phyloP scores from a whole-genome alignment of 768 basidiomycete genomes.

The Pisolithus marmoratus region DNA sequence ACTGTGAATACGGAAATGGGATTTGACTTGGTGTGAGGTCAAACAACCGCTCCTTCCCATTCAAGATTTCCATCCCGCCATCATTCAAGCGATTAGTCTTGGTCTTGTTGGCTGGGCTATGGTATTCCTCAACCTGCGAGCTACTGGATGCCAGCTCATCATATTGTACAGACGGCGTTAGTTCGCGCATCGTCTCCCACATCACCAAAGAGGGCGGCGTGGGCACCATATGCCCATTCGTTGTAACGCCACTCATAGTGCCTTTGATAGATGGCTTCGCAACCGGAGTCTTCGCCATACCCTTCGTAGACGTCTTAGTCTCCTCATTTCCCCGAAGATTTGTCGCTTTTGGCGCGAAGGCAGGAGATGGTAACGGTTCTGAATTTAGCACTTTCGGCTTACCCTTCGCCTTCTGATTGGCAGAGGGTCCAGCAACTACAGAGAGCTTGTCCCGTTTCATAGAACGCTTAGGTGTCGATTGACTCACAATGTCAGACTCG shows the following conservation, averaged over 20 bases:
- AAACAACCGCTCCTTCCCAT: slow-evolving; percentile 36
- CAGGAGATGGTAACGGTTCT: slow-evolving; percentile 4
- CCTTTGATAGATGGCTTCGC: neutral
- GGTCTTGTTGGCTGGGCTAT: neutral
- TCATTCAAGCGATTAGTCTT: no score
- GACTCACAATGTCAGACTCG: slow-evolving; percentile 1
- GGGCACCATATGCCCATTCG: neutral
- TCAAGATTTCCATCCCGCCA: neutral
- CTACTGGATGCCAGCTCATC: slow-evolving; percentile 35
- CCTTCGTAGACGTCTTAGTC: slow-evolving; percentile 11
- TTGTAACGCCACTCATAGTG: neutral
- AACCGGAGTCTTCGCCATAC: neutral
- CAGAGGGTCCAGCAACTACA: slow-evolving; percentile 9
- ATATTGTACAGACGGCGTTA: slow-evolving; percentile 18
- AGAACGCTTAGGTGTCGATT: slow-evolving; percentile 26
- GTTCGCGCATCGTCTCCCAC: slow-evolving; percentile 29
- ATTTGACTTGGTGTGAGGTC: slow-evolving; percentile 47
- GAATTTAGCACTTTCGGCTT: slow-evolving; percentile 14
- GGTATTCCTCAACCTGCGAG: slow-evolving; percentile 8
- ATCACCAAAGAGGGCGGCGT: slow-evolving; percentile 11
- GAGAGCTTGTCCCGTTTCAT: slow-evolving; percentile 38
- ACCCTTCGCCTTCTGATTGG: slow-evolving; percentile 18
- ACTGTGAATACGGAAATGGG: slow-evolving; percentile 51
- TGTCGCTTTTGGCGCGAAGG: slow-evolving; percentile 5
- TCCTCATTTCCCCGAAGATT: neutral